Evolutionary conservation across 106 monocot species (phyloP).

Genomic region (Platanthera guangdongensis): DNA sequence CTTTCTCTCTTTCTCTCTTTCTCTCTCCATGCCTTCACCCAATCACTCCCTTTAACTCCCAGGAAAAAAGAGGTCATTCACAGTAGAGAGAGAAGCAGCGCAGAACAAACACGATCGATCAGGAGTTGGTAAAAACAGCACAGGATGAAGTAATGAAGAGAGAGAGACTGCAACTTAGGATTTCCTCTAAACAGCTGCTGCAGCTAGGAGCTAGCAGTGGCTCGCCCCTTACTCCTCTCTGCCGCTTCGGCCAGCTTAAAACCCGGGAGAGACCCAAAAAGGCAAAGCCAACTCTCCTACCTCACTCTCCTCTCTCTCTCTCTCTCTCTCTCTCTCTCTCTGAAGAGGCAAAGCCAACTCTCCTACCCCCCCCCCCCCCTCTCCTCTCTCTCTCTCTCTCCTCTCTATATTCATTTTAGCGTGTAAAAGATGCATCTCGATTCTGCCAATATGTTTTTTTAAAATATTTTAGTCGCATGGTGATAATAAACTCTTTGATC

Average conservation of each 20-base stretch:
- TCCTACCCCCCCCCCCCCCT: too few species aligned
- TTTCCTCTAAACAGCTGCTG: constrained; percentile 37
- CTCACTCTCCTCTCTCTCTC: too few species aligned
- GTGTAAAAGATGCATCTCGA: too few species aligned
- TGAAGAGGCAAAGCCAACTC: too few species aligned
- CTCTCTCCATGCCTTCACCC: too few species aligned
- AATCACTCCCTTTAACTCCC: not conserved
- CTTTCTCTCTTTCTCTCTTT: not conserved
- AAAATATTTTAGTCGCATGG: too few species aligned
- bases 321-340: too few species aligned
- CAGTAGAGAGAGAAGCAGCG: not conserved
- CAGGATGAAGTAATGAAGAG: not conserved
- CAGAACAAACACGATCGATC: not conserved
- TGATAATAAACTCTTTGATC: too few species aligned
- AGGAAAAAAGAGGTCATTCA: not conserved
- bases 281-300: not conserved
- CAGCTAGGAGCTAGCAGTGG: constrained; percentile 8
- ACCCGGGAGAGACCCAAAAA: constrained; percentile 37
- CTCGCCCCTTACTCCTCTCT: not conserved
- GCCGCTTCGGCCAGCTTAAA: constrained; percentile 38
- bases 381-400: too few species aligned
- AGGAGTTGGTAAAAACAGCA: constrained; percentile 15
- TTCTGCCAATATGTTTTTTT: too few species aligned
- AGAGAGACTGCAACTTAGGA: constrained; percentile 46
- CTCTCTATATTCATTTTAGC: too few species aligned